Conservation (phyloP, 1,139 yeast species). For the Blastobotrys indianensis region DNA sequence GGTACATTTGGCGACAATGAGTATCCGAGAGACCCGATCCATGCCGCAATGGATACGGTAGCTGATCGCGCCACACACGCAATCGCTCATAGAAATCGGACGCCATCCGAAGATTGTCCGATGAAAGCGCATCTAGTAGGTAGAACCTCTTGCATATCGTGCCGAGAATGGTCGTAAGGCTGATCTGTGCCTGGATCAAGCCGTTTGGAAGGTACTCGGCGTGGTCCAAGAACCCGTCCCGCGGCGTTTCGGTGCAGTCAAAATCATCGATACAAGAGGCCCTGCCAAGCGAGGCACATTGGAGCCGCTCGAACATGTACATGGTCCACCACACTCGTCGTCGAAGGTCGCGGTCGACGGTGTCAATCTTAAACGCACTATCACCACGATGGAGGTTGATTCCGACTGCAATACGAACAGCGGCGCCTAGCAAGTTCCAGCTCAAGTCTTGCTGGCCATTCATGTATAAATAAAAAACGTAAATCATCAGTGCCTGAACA, state of each 20-base stretch:
- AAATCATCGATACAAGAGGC: slow-evolving; percentile 44
- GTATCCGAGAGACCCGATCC: slow-evolving; percentile 1
- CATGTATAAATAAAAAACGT: slow-evolving; percentile 8
- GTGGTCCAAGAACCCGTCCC: slow-evolving; percentile 7
- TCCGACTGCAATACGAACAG: slow-evolving; percentile 15
- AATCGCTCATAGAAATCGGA: slow-evolving; percentile 9
- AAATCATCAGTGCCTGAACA: slow-evolving; percentile 14
- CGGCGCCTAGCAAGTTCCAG: slow-evolving; percentile 13
- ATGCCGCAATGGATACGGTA: slow-evolving; percentile 6
- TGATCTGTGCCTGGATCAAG: slow-evolving; percentile 7
- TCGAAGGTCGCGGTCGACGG: slow-evolving; percentile 36
- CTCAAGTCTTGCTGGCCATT: slow-evolving; percentile 12
- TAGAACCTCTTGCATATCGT: slow-evolving; percentile 11
- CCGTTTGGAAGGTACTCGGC: slow-evolving; percentile 2
- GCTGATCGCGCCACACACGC: slow-evolving; percentile 12
- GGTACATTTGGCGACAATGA: slow-evolving; percentile 5
- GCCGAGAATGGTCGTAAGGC: slow-evolving; percentile 11
- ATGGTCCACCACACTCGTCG: slow-evolving; percentile 56
- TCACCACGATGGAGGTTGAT: slow-evolving; percentile 21
- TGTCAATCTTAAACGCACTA: slow-evolving; percentile 18
- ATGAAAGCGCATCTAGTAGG: slow-evolving; percentile 8
- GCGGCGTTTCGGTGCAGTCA: slow-evolving; percentile 12
- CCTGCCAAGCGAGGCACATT: slow-evolving; percentile 51
- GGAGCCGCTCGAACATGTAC: slow-evolving; percentile 49
- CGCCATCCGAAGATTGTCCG: slow-evolving; percentile 9